These are phyloP conservation scores for Botrytis porri DNA, from an alignment of 2,329 filamentous ascomycete genomes.

Conservation along the genomic window DNA sequence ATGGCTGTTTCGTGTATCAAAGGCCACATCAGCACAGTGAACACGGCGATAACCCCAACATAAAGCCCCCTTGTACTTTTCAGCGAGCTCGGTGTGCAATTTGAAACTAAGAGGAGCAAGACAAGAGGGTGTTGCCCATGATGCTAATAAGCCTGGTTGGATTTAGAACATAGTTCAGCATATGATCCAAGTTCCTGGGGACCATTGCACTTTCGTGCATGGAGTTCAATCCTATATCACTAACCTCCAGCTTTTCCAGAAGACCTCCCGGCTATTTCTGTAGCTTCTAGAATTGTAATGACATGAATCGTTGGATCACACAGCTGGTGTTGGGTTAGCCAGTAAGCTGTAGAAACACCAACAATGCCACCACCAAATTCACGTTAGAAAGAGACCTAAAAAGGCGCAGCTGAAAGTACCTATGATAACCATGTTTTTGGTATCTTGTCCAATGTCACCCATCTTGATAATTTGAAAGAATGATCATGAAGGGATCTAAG, in stretches of 20 bases:
- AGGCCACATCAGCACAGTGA: slow-evolving; percentile 52
- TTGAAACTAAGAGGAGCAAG: slow-evolving; percentile 81
- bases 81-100: slow-evolving; percentile 75
- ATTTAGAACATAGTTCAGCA: neutral
- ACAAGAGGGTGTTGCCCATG: slow-evolving; percentile 83
- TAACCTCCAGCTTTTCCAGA: slow-evolving; percentile 85
- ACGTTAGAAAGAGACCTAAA: neutral
- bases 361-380: slow-evolving; percentile 73
- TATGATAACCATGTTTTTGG: slow-evolving; percentile 1
- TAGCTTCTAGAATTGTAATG: slow-evolving; percentile 82
- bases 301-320: slow-evolving; percentile 71
- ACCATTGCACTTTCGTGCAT: neutral
- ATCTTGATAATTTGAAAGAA: neutral
- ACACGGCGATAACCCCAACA: slow-evolving; percentile 82
- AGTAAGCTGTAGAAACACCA: slow-evolving; percentile 86
- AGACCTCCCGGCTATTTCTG: slow-evolving; percentile 76
- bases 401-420: neutral
- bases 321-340: slow-evolving; percentile 75
- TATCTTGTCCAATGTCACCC: neutral
- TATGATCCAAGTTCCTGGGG: neutral
- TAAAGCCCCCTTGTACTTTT: slow-evolving; percentile 70
- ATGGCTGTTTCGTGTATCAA: neutral
- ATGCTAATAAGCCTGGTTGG: slow-evolving; percentile 58
- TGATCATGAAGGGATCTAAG: neutral
- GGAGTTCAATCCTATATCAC: neutral